Evolutionary conservation across 352 stramenopile species (phyloP).

Genomic region (Pythium diclinum): DNA sequence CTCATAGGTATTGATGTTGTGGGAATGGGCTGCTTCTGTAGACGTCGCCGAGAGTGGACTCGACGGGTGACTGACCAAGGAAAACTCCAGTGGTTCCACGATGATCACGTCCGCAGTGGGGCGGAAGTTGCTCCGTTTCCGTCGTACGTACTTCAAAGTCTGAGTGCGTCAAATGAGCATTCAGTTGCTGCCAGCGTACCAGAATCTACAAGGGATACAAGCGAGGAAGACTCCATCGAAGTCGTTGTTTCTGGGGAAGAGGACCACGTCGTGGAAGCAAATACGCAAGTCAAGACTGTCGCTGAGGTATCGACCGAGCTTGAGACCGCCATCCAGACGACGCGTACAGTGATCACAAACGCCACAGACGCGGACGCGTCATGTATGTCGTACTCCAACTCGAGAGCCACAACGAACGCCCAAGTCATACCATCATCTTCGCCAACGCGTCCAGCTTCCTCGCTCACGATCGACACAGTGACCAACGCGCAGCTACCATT

Average conservation of each 20-base stretch:
- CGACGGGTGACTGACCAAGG: slow-evolving; percentile 7
- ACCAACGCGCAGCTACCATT: slow-evolving; percentile 12
- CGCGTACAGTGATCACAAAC: too few relatives aligned
- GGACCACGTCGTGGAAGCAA: too few relatives aligned
- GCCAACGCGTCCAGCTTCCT: background rate
- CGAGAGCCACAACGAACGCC: background rate
- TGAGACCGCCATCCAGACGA: too few relatives aligned
- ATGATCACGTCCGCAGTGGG: background rate
- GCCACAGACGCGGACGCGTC: slow-evolving; percentile 2
- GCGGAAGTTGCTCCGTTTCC: too few relatives aligned
- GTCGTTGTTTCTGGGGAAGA: background rate
- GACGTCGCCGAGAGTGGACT: slow-evolving; percentile 18
- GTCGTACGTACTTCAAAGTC: too few relatives aligned
- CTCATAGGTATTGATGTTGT: too few relatives aligned
- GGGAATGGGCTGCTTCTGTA: background rate
- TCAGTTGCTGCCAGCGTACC: too few relatives aligned
- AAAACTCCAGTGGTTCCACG: slow-evolving; percentile 12
- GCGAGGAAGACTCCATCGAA: background rate
- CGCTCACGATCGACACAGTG: background rate
- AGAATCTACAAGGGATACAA: background rate
- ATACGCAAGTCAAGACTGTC: too few relatives aligned
- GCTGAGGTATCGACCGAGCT: too few relatives aligned
- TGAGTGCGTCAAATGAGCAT: too few relatives aligned
- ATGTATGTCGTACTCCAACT: background rate
- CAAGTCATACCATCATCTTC: background rate